A percentile compares a stretch with the other conserved stretches of the same genome.
Evolutionary conservation across 2,329 filamentous ascomycete genomes (phyloP).

Genomic region (Phyllosticta citriasiana): DNA sequence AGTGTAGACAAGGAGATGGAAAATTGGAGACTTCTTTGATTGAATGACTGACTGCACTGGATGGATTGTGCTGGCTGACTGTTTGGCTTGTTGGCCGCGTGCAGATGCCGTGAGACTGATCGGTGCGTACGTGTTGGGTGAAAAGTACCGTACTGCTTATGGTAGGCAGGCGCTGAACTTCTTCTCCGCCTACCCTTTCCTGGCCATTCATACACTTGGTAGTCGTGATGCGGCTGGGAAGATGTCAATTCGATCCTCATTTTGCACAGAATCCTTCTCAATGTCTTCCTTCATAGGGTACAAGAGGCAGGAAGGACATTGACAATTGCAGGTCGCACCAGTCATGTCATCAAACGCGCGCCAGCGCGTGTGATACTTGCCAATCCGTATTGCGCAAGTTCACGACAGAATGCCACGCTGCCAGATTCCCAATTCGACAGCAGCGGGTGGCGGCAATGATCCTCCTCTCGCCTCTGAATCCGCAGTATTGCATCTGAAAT

Average conservation of each 20-base stretch:
- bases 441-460: background rate
- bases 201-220: background rate
- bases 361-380: background rate
- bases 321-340: background rate
- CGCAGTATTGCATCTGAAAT: background rate
- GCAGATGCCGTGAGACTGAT: too few species aligned
- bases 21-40: too few species aligned
- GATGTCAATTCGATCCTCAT: background rate
- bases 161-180: too few species aligned
- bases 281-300: background rate
- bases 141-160: too few species aligned
- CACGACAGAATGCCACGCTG: background rate
- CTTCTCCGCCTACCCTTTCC: too few species aligned
- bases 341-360: background rate
- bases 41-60: too few species aligned
- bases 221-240: background rate
- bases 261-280: background rate
- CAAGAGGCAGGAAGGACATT: background rate
- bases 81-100: too few species aligned
- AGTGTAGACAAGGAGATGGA: too few species aligned
- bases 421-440: background rate
- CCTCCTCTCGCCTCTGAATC: background rate
- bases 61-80: too few species aligned
- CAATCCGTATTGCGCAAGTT: background rate
- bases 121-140: too few species aligned